phyloP scores from a whole-genome alignment of 148 eudicot species.

The Chenopodium suecicum region DNA sequence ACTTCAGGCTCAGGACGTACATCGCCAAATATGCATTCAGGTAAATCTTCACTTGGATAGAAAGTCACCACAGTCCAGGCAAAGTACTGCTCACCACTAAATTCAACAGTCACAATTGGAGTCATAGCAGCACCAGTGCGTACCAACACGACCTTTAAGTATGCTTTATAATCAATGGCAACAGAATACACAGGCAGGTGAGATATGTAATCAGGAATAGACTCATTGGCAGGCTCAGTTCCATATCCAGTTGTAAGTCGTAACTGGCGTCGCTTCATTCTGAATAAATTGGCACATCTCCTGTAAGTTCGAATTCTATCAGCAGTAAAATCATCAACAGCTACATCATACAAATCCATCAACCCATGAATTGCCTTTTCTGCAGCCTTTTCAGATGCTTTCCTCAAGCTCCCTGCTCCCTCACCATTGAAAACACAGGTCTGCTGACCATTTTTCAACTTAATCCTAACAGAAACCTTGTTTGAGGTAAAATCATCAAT shows the following conservation, averaged over 20 bases:
- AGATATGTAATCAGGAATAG: accelerated
- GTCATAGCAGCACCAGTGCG: background rate
- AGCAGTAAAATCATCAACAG: background rate
- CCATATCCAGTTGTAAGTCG: too few relatives aligned
- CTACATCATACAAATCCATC: background rate
- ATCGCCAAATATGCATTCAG: background rate
- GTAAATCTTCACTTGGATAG: background rate
- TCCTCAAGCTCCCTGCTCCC: background rate
- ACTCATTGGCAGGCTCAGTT: too few relatives aligned
- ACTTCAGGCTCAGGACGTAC: background rate
- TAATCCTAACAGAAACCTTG: too few relatives aligned
- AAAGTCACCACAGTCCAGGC: background rate
- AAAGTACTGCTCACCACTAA: background rate
- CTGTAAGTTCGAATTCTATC: background rate
- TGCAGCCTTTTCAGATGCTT: background rate
- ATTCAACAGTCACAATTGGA: background rate
- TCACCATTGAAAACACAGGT: background rate
- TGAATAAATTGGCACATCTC: background rate
- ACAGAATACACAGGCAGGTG: background rate
- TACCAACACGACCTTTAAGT: too few relatives aligned
- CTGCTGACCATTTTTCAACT: too few relatives aligned
- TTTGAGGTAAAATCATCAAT: too few relatives aligned
- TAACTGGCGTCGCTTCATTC: background rate
- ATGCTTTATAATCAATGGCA: too few relatives aligned
- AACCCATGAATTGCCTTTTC: too few relatives aligned